Evolutionary conservation across 768 basidiomycete species (phyloP).

Genomic region (Serendipita sp.): DNA sequence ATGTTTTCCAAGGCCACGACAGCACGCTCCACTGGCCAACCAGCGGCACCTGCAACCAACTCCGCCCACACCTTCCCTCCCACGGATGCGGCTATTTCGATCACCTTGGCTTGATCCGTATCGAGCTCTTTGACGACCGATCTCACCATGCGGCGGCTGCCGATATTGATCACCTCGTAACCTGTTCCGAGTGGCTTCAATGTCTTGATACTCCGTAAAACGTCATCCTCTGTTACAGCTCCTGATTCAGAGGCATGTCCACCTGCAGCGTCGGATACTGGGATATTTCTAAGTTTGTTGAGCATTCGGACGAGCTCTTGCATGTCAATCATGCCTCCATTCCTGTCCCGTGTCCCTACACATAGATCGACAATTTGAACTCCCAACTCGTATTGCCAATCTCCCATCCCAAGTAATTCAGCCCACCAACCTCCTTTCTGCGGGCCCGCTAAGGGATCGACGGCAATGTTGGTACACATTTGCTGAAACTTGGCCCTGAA

Average conservation of each 20-base stretch:
- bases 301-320: constrained; percentile 69
- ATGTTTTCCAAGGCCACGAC: constrained; percentile 74
- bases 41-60: constrained; percentile 39
- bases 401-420: constrained; percentile 64
- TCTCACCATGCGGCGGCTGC: constrained; percentile 62
- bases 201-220: constrained; percentile 68
- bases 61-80: constrained; percentile 59
- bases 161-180: constrained; percentile 67
- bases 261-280: background rate
- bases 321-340: constrained; percentile 88
- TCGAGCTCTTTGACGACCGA: constrained; percentile 85
- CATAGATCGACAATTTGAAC: constrained; percentile 92
- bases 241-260: constrained; percentile 25
- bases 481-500: constrained; percentile 89
- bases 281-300: constrained; percentile 53
- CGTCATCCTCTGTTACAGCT: constrained; percentile 73
- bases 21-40: constrained; percentile 70
- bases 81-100: constrained; percentile 49
- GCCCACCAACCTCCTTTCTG: constrained; percentile 84
- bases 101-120: constrained; percentile 68
- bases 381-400: constrained; percentile 92
- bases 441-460: constrained; percentile 84
- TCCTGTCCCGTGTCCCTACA: constrained; percentile 71
- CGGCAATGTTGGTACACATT: constrained; percentile 90
- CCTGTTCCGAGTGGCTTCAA: constrained; percentile 83